Base-by-base conservation (phyloP, 2,329 filamentous ascomycete genomes). In the Xylaria hypoxylon region DNA sequence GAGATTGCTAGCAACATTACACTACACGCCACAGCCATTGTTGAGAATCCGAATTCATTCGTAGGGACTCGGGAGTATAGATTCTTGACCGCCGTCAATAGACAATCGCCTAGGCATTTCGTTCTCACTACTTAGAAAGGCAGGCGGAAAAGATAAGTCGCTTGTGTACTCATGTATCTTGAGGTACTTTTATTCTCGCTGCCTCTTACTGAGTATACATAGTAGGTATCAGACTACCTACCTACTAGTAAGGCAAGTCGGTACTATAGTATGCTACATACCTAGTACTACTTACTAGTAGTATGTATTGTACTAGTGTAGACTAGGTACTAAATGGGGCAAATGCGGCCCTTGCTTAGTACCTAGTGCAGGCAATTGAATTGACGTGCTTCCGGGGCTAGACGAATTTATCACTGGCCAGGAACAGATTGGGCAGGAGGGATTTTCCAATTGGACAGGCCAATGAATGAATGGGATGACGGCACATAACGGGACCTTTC, bases 21-120 rank as follows among this genome's bases (percentile, higher is more conserved):
- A 48, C 69, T 70, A 72, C 68, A 56, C 62, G 63, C 68, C 71
- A 69, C 67, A 63, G 31, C 24, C 31, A 51, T 45, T n/a, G 24
- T 55, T 33, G 42, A 47, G 33, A 52, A 38, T 53, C 40, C 1
- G 28, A 7, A 19, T 45, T 44, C 24, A 6, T 31, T 63, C 50
- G 17, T 35, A 38, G 22, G n/a, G n/a, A n/a, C n/a, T n/a, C n/a
- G n/a, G 26, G 11, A 61, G 31, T 45, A 62, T n/a, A 35, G 24
- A 38, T 63, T 64, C 64, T 62, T 68, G 64, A 55, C 48, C 35
- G 45, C 35, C 33, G 51, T 53, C 31, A 59, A 48, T 58, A 56
- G n/a, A 45, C 42, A 22, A 10, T 1, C 2, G 28, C 17, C 3
- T 51, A 1, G 19, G 8, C 2, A n/a, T 31, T 40, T 55, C 48